Percentiles rank a stretch among this genome's conserved stretches.
phyloP scores from a whole-genome alignment of 129 eudicot genomes.

The Flaveria brownii region DNA sequence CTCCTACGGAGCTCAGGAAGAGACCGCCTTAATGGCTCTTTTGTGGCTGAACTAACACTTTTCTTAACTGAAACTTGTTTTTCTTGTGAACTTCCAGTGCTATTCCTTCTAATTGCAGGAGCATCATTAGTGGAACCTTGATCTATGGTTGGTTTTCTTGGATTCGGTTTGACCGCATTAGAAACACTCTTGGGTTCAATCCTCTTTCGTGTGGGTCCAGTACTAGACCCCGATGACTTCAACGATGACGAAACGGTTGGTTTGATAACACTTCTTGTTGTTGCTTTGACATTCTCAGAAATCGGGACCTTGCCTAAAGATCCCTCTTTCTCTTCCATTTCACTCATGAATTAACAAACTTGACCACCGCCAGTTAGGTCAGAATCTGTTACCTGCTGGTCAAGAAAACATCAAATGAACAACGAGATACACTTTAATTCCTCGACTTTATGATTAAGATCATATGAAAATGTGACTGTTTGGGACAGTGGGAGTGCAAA shows the following conservation, averaged over 20 bases:
- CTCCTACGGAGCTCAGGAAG: conserved; percentile 71
- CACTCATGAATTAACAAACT: conserved; percentile 31
- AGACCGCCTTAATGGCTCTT: conserved; percentile 67
- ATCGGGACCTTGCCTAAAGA: conserved; percentile 34
- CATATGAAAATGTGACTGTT: neutral
- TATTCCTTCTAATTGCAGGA: conserved; percentile 70
- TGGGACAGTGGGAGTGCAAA: neutral
- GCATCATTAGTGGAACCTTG: conserved; percentile 38
- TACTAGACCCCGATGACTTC: conserved; percentile 38
- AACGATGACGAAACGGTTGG: conserved; percentile 42
- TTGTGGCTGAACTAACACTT: conserved; percentile 41
- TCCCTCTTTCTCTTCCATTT: conserved; percentile 43
- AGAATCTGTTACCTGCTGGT: conserved; percentile 17
- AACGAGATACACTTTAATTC: neutral
- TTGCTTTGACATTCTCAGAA: conserved; percentile 44
- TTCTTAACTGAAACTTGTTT: conserved; percentile 49
- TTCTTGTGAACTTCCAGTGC: conserved; percentile 80
- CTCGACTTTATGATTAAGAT: neutral
- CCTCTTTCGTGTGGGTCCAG: conserved; percentile 45
- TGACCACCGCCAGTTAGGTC: conserved; percentile 13
- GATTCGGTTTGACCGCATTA: conserved; percentile 32
- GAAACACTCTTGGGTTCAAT: conserved; percentile 47
- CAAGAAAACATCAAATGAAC: conserved; percentile 17
- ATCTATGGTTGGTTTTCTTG: conserved; percentile 45
- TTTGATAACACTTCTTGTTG: conserved; percentile 36